These are phyloP conservation scores for Stephania japonica DNA, from an alignment of 164 flowering plant genomes.

Conservation along the genomic window DNA sequence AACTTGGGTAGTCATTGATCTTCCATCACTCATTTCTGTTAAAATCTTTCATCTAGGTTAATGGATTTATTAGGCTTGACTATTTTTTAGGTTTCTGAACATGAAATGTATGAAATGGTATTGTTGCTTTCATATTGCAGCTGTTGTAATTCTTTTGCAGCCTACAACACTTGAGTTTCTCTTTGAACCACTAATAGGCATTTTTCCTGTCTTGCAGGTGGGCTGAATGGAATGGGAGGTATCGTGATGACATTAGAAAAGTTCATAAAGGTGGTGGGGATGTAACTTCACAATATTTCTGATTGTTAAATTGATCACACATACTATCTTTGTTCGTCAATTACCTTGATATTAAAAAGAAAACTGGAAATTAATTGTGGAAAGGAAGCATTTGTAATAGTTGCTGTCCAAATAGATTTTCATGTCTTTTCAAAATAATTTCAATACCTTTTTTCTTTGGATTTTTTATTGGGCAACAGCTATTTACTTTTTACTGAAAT, in stretches of 20 bases:
- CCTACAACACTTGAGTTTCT: neutral
- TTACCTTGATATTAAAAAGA: neutral
- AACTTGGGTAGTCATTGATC: too few relatives aligned
- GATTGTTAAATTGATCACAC: neutral
- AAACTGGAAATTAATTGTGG: neutral
- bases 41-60: too few relatives aligned
- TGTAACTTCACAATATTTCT: neutral
- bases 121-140: neutral
- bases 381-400: neutral
- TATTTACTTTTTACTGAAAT: neutral
- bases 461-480: neutral
- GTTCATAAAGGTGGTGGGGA: conserved; percentile 71
- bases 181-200: neutral
- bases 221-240: conserved; percentile 99
- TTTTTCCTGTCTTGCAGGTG: conserved; percentile 46
- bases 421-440: neutral
- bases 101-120: neutral
- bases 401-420: neutral
- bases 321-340: neutral
- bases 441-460: neutral
- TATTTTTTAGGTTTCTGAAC: neutral
- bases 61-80: neutral
- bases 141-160: neutral
- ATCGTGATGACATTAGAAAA: conserved; percentile 88
- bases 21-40: too few relatives aligned